Evolutionary conservation across 1,139 yeast species (phyloP), one percentile per base, ranked within the genome.

Genomic region (Blastobotrys indianensis): DNA sequence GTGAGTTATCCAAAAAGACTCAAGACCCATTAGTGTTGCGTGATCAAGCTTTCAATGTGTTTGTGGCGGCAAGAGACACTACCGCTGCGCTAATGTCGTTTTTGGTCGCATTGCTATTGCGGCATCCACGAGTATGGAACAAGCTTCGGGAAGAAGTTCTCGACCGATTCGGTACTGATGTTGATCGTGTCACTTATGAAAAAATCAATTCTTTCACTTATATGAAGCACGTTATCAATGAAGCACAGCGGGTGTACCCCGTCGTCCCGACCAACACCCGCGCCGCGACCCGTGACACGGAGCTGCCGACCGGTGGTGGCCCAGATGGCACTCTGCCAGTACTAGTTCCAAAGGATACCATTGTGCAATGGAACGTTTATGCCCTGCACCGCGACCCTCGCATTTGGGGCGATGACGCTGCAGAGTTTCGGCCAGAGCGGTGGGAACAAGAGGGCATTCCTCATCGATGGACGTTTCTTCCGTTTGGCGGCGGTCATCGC

Each of bases 401-500:
- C 29, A 61, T 63, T 53, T 77, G 74, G 64, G 82, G 82, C 35
- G 64, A 69, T 41, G 79, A 76, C 52, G 71, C 78, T 10, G 50
- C 55, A 2, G 74, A 58, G 33, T 77, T 73, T 60, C 64, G 66
- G 39, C 82, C 82, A 8, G 81, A 76, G 53, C 66, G 80, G 52
- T 76, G 80, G 80, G 51, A 44, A 10, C 51, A 50, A 30, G 47
- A 44, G 20, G 49, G 41, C 39, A 47, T 52, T 6, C 62, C 52
- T 46, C 54, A 37, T 23, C 45, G 54, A 15, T 77, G 80, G 80
- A 74, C 74, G 8, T 76, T 65, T 57, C 56, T 76, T 29, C 80
- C 80, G 4, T 76, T 76, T 64, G 77, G 77, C 52, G 82, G 81
- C 41, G 82, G 82, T 5, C 82, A 82, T 32, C 66, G 82, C 47